Base-by-base conservation (phyloP, 176 grass and related monocot species). In the Raddia distichophylla region DNA sequence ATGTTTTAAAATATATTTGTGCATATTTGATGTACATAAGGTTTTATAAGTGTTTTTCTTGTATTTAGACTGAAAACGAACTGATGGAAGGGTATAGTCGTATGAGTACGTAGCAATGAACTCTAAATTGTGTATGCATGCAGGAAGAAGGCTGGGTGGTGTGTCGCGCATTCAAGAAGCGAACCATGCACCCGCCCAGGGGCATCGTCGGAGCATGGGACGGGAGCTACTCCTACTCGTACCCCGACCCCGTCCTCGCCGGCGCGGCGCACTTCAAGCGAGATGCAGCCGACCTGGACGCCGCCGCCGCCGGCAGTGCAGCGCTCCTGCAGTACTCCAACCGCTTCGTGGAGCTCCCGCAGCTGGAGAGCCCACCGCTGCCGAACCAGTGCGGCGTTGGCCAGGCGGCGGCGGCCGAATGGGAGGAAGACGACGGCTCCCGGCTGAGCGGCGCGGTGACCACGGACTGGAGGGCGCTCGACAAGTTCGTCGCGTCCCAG, bases 121-220 rank as follows among this genome's bases (percentile, higher is more conserved):
- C 27, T 27, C 27, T 27, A 27, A 27, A 27, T 3, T 51, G 14
- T 55, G 47, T 18, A 13, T 10, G 49, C 20, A 57, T 56, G 74
- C 85, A 97, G 90, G 91, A 97, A 83, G 94, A 93, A 93, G 90
- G 94, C 56, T 97, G 91, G 94, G 91, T 97, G 5, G 82, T 93
- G 73, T 97, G 94, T 52, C 94, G 94, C 60, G 94, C 94, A 60
- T 97, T 97, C 88, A 97, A 93, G 89, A 97, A 97, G 75, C 80
- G 88, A 73, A 42, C 86, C 9, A 79, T 83, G 64, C 74, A 82
- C 27, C 78, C 85, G 11, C 68, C 85, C 14, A 81, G 87, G 80
- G 88, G 82, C 63, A 37, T 60, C 10, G 50, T 55, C 9, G 85
- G 85, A 62, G 75, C 82, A 74, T 95, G 87, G 93, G 76, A 88